Base-by-base conservation (phyloP, 495 filamentous ascomycete species). In the Copromyces sp. region DNA sequence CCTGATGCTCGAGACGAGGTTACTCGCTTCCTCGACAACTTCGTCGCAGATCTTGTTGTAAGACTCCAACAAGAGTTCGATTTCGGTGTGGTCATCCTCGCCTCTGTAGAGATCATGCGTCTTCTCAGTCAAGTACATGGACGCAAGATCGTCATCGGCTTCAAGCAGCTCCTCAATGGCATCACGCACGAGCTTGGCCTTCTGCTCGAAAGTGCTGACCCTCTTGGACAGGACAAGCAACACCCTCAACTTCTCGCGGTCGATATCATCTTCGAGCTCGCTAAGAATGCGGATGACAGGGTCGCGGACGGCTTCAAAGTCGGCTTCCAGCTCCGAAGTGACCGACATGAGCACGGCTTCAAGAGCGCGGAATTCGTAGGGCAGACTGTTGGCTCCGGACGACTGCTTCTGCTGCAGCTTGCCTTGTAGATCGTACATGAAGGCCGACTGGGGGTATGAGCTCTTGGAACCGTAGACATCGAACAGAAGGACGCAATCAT, bases 21-120 rank as follows among this genome's bases (percentile, higher is more conserved):
- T 98, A 70, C 93, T 92, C 69, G 93, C 92, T 69, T 93, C 91
- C 80, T 99, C 94, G 16, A 98, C 95, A 80, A 99, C 97, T 84
- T 99, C 95, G 82, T 99, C 95, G 78, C 92, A 93, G 61, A 99
- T 90, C 81, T 99, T 98, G 79, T 99, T 94, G 77, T 99, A 99
- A 24, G 93, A 96, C 80, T 99, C 95, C 16, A 99, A 84, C 65
- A 99, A 84, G 90, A 98, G 94, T 81, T 99, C 95, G 2, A 99
- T 92, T 81, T 99, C 95, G 17, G 94, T 94, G 79, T 99, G 95
- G 77, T 98, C 93, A 73, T 97, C 88, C 74, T 94, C 93, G 45
- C 90, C 88, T 12, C 95, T 85, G 39, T 88, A 79, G 39, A 91
- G 87, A 72, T 95, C 93, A 41, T 87, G 89, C 9, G 88, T 84